Evolutionary conservation across 2,329 filamentous ascomycete species (phyloP).

Genomic region (Plectosphaerella plurivora): DNA sequence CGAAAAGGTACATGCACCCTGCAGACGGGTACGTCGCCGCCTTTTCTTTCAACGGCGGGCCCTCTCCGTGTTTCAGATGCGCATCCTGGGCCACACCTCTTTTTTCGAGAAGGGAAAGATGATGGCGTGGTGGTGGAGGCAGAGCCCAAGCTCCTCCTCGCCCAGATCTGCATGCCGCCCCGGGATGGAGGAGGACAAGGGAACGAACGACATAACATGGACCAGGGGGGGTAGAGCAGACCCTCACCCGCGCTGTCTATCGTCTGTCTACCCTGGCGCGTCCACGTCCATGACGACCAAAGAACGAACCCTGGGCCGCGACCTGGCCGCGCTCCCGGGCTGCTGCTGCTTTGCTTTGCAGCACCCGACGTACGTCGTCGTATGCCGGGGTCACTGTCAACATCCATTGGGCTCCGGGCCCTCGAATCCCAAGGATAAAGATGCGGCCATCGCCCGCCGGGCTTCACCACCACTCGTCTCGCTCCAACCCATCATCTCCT

Average conservation of each 20-base stretch:
- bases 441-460: conserved; percentile 8
- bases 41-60: background rate
- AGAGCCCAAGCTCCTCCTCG: background rate
- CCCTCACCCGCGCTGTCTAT: background rate
- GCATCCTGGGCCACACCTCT: background rate
- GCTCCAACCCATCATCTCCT: conserved; percentile 1
- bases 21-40: background rate
- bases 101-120: background rate
- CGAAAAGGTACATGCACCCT: background rate
- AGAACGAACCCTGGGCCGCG: background rate
- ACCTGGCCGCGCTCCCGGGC: background rate
- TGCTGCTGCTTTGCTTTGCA: background rate
- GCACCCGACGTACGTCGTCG: background rate
- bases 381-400: conserved; percentile 1
- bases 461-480: background rate
- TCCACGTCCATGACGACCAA: background rate
- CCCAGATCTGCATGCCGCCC: no score
- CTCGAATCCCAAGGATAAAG: conserved; percentile 11
- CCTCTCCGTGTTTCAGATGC: conserved; percentile 1
- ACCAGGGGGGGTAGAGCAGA: background rate
- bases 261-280: background rate
- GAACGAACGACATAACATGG: no score
- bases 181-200: no score
- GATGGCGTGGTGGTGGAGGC: background rate
- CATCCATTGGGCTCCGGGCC: conserved; percentile 12